Percentiles rank a stretch among this genome's conserved stretches.
Conservation (phyloP, 2,329 filamentous ascomycete species). For the Chaetomium globosum region DNA sequence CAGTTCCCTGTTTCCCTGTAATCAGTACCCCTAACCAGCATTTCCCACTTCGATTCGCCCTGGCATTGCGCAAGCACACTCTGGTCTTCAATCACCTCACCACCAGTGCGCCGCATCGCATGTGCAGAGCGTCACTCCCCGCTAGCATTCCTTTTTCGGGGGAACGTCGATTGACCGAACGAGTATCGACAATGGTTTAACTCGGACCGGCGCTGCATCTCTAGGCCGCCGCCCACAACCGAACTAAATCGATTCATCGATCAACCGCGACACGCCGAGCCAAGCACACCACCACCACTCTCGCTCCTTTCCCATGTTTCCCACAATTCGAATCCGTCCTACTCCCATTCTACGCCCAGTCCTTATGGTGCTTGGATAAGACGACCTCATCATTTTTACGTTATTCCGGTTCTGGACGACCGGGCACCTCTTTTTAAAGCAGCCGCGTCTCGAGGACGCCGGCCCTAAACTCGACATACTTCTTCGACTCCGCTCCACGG, state of each 20-base stretch:
- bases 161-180: conserved; percentile 18
- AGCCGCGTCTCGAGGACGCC: conserved; percentile 52
- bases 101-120: conserved; percentile 29
- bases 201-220: conserved; percentile 11
- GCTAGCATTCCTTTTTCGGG: conserved; percentile 20
- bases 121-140: conserved; percentile 20
- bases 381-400: conserved; percentile 8
- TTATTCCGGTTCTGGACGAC: conserved; percentile 13
- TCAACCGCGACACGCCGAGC: conserved; percentile 13
- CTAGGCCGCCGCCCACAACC: neutral
- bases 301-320: conserved; percentile 29
- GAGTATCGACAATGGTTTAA: conserved; percentile 23
- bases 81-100: conserved; percentile 19
- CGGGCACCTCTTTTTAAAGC: conserved; percentile 27
- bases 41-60: conserved; percentile 19
- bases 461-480: conserved; percentile 38
- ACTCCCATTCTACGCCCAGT: conserved; percentile 5
- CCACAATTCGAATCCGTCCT: conserved; percentile 12
- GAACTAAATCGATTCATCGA: neutral
- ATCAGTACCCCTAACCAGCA: conserved; percentile 9
- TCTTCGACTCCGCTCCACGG: conserved; percentile 2
- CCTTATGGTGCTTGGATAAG: conserved; percentile 16
- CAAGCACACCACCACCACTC: conserved; percentile 18
- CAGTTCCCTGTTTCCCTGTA: conserved; percentile 11
- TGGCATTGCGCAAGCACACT: neutral